A percentile compares a stretch with the other conserved stretches of the same genome.
Conservation (phyloP, 345 rosid species). For the Boechera retrofracta region DNA sequence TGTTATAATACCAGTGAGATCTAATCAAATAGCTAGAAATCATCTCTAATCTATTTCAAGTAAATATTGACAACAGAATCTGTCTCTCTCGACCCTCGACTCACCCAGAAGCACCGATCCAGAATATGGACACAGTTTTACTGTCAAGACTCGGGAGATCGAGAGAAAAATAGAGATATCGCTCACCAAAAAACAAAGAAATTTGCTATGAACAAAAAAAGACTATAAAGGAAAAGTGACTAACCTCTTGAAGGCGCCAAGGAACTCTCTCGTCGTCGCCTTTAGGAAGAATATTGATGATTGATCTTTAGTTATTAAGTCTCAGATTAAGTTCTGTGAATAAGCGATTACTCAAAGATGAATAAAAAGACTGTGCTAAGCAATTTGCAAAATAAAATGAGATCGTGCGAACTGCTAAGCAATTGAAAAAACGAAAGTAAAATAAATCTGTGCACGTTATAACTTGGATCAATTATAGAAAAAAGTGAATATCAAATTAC, state of each 20-base stretch:
- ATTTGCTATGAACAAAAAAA: neutral
- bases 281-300: no score
- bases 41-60: no score
- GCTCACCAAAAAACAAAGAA: neutral
- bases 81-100: no score
- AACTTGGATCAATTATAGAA: no score
- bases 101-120: neutral
- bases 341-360: neutral
- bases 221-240: no score
- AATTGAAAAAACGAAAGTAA: neutral
- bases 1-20: no score
- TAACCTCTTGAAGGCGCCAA: no score
- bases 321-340: neutral
- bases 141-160: neutral
- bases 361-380: neutral
- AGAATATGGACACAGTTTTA: neutral
- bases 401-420: neutral
- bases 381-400: neutral
- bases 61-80: no score
- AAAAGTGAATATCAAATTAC: no score
- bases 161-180: neutral
- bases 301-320: neutral
- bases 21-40: no score
- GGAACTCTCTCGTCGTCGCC: no score
- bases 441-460: no score